Evolutionary conservation across 1,284 basidiomycete genomes (phyloP), one percentile per base, ranked within the genome.

Genomic region (Leccinum pachyderme): DNA sequence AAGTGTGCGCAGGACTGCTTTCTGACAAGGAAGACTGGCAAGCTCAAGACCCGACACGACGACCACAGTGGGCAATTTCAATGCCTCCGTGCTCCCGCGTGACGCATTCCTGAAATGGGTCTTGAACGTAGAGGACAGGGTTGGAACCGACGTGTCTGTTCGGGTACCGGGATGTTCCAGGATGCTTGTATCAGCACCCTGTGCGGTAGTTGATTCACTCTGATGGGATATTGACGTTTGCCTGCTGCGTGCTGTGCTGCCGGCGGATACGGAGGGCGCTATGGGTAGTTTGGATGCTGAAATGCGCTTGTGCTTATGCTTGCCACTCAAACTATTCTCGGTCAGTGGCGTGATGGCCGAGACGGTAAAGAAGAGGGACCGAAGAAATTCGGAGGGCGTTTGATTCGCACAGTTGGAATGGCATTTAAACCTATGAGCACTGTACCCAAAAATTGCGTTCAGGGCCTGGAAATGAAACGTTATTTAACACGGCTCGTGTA

Each of bases 1-100:
- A 39, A 92, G 70, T 0, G 81, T 80, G 22, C 74, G 75, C 8
- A 80, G 70, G 27, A 92, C 69, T 2, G 84, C 77, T 35, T 82
- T 74, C 62, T 92, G 90, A 3, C 81, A 81, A 1, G 77, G 67
- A 12, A 76, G 58, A 33, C 73, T 75, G 0, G 82, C 78, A 60
- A 84, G 69, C 61, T 92, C 89, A 13, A 92, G 74, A 0, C 86
- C 84, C 2, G 87, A 82, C 7, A 91, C 68, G 7, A 91, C 84
- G 2, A 92, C 71, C 2, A 81, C 87, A 44, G 78, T 75, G 0
- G 89, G 86, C 6, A 87, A 68, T 62, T 41, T 72, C 54, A 53
- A 49, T n/a, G 43, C 50, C 25, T 60, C 55, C 29, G 57, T 47
- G 51, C 57, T 51, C 58, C 60, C 53, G 51, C 57, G 59, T 25